Evolutionary conservation across 768 basidiomycete genomes (phyloP), one percentile per base, ranked within the genome.

Genomic region (Russula sp.): DNA sequence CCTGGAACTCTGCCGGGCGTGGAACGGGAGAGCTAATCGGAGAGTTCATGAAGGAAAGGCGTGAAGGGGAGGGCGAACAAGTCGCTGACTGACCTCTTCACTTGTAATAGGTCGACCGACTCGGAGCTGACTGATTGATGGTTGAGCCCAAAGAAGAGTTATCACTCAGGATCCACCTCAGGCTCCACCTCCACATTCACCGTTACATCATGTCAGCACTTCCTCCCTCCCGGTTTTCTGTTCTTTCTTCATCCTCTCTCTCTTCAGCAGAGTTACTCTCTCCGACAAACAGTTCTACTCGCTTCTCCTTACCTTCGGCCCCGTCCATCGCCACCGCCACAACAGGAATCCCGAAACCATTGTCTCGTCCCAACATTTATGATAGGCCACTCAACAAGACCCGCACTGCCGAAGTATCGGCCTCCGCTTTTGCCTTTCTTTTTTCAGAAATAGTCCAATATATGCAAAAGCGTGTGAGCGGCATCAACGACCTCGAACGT

Each of bases 381-480:
- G 96, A 98, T 70, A 82, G 94, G 62, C 86, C 82, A 53, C 79
- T 97, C 68, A 93, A 90, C 79, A 96, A 94, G 79, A 86, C 91
- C 2, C 85, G 91, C 48, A 80, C 84, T 13, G 76, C 86, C 31
- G 96, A 98, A 72, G 91, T 96, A 56, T 89, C 90, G 16, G 79
- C 86, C 5, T 81, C 87, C 3, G 89, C 94, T 0, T 94, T 92
- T 72, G 74, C 89, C 0, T 98, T 97, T 72, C 80, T 98, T 61
- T 94, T 98, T 75, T 89, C 90, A 4, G 95, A 98, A 76, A 79
- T 94, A 13, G 88, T 99, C 1, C 89, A 94, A 73, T 98, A 98
- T 75, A 96, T 93, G 1, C 97, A 98, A 77, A 94, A 92, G 71
- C 84, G 94, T 57, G 96, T 98, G 56, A 85, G 84, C 69, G 96